phyloP scores from a whole-genome alignment of 2,329 filamentous ascomycete species.

The Aspergillus versicolor region DNA sequence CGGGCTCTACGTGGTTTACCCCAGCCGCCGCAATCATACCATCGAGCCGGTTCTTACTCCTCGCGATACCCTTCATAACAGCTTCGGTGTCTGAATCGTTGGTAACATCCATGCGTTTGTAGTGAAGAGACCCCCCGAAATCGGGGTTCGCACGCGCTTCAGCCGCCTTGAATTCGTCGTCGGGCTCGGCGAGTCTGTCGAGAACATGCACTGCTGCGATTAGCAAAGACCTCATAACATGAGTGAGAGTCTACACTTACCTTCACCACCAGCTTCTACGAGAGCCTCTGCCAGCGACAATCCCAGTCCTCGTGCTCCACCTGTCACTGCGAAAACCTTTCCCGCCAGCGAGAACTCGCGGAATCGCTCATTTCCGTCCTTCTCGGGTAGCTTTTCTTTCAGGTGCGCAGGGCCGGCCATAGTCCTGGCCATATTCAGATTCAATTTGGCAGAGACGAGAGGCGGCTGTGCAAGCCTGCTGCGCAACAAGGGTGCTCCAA shows the following conservation, averaged over 20 bases:
- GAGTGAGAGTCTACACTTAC: constrained; percentile 21
- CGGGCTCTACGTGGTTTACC: constrained; percentile 43
- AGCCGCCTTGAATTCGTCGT: constrained; percentile 42
- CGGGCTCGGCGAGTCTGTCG: constrained; percentile 44
- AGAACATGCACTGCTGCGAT: constrained; percentile 45
- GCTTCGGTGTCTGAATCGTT: constrained; percentile 37
- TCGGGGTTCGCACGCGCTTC: constrained; percentile 35
- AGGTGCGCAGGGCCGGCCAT: background rate
- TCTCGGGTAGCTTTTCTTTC: constrained; percentile 2
- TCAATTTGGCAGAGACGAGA: too few species aligned
- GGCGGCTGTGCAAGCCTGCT: too few species aligned
- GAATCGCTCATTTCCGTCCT: constrained; percentile 26
- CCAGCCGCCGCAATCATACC: constrained; percentile 45
- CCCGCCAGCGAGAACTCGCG: constrained; percentile 43
- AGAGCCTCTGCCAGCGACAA: constrained; percentile 47
- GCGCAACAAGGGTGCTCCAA: too few species aligned
- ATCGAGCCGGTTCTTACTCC: constrained; percentile 36
- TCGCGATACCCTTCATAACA: constrained; percentile 35
- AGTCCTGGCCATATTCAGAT: background rate
- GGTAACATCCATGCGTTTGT: constrained; percentile 49
- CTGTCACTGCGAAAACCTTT: constrained; percentile 44
- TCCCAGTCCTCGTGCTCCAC: constrained; percentile 45
- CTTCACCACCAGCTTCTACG: constrained; percentile 49
- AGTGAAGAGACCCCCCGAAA: constrained; percentile 44
- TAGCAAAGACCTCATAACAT: background rate